Conservation (phyloP, 2,329 filamentous ascomycete genomes). For the Fusarium hostae region DNA sequence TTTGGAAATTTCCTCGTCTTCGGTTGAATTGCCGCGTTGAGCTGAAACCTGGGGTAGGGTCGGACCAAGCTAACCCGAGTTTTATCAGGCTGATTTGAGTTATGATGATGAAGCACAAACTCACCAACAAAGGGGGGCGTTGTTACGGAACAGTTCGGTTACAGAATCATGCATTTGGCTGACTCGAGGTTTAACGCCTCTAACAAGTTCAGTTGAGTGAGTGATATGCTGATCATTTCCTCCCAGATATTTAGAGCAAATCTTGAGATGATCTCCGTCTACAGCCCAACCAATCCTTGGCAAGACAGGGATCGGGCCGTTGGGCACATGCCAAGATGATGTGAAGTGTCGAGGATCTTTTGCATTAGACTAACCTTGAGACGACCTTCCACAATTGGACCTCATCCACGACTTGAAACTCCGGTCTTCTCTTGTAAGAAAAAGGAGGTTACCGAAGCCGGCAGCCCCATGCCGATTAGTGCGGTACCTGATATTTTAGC, state of each 20-base stretch:
- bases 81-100: not conserved
- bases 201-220: not conserved
- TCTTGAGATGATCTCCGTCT: not conserved
- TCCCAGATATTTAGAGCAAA: not conserved
- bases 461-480: not conserved
- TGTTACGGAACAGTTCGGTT: not conserved
- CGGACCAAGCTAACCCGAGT: constrained; percentile 1
- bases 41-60: constrained; percentile 7
- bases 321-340: constrained; percentile 18
- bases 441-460: constrained; percentile 5
- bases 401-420: constrained; percentile 4
- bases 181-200: not conserved
- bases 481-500: not conserved
- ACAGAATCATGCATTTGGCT: not conserved
- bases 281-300: not conserved
- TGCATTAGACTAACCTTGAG: not conserved
- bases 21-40: constrained; percentile 7
- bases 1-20: not conserved
- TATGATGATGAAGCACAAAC: not conserved
- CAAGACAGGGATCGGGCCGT: constrained; percentile 1
- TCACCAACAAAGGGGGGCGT: not conserved
- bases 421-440: not conserved
- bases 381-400: constrained; percentile 23
- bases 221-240: not conserved
- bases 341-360: not conserved